Base-by-base conservation (phyloP, 495 filamentous ascomycete genomes). In the Xylona heveae region DNA sequence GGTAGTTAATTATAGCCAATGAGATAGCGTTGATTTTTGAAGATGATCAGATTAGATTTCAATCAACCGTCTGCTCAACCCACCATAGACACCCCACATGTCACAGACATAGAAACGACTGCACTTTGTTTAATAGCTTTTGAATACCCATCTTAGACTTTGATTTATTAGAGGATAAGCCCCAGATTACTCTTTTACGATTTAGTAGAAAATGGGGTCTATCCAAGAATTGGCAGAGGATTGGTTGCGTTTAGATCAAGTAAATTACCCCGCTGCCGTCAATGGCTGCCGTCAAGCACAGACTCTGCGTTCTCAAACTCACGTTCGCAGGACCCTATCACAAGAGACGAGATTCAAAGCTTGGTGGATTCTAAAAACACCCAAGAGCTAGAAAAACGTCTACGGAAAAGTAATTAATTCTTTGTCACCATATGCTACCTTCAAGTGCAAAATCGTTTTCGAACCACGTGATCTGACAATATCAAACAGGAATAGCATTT, bases 211-310 rank as follows among this genome's bases (percentile, higher is more conserved):
- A 2, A 23, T 33, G 18, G 2, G 9, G 18, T 2, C 8, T n/a
- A 24, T 24, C 14, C 7, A 24, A 3, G 40, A 55, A 24, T 38
- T 55, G 22, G 54, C 54, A 13, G 28, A 42, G 22, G 55, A 62
- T 49, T 79, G 74, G 74, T 60, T 79, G 20, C 49, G 58, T 37
- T 58, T 71, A 44, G 74, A 79, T 48, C 53, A 65, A 50, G 64
- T 67, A 52, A 7, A 40, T 37, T 26, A 10, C 18, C 17, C 13
- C 6, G 23, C 23, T 29, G 15, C 29, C 18, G 12, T 3, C n/a
- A 10, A 24, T 28, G 31, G 17, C 16, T 3, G 19, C 1, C 12
- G 7, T 9, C 12, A 4, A 22, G 15, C 12, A 14, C 17, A 22
- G 12, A 19, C 26, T 20, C n/a, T 21, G 8, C 9, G 4, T 28